Base-by-base conservation (phyloP, 1,284 basidiomycete genomes). In the Pseudomicrostroma phylloplanum region DNA sequence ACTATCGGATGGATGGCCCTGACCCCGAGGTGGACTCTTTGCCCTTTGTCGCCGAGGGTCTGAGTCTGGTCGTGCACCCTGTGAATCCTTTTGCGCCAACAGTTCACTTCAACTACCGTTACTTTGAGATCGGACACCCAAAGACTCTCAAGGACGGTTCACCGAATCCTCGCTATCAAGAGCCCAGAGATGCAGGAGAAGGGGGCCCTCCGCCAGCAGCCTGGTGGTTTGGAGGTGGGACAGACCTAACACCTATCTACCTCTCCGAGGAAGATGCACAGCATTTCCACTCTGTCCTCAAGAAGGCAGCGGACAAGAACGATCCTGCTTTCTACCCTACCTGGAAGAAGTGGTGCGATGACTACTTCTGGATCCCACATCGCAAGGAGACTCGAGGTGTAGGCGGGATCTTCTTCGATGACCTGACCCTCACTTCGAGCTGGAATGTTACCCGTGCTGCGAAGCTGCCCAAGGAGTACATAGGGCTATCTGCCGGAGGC, bases 181-280 rank as follows among this genome's bases (percentile, higher is more conserved):
- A 68, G n/a, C 73, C 79, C 12, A 21, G 7, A 15, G 83, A 85
- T 70, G 21, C 17, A 6, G 26, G 21, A 6, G n/a, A 48, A 23
- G 30, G 30, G 9, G 43, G 17, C 43, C 43, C 43, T 6, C 43
- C 43, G 3, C 80, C 89, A 13, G 80, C 92, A 43, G 89, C 92
- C 9, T 98, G 93, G 92, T 99, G 96, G 96, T 98, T 97, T 75
- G 94, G 94, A 53, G 94, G 94, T 42, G 94, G 94, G n/a, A 87
- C 87, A 2, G 94, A 98, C 79, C 84, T 98, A 55, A 99, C 96
- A 0, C 96, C 96, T 0, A 88, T 88, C 13, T 97, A 96, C 80
- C 84, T 98, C 9, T 92, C 88, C 81, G 86, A 88, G 65, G 88
- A 89, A 65, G 94, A 98, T 78, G 91, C 87, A 1, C 77, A 80